phyloP scores from a whole-genome alignment of 1,284 basidiomycete species.

The Ceratobasidium sp. region DNA sequence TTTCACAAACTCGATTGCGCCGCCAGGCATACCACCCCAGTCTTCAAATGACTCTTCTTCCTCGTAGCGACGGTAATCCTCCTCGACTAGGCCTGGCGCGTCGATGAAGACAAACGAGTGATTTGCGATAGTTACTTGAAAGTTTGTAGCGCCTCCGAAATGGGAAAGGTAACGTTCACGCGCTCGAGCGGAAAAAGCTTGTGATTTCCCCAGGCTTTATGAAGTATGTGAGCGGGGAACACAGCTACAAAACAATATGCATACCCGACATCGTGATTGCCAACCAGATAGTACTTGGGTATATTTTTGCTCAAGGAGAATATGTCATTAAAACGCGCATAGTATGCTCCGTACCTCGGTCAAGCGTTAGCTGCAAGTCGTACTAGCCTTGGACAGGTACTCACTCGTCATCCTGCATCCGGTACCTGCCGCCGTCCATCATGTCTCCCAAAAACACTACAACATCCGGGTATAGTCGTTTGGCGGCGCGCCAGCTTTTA shows the following conservation, averaged over 20 bases:
- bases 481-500: slow-evolving; percentile 78
- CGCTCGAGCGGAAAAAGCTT: slow-evolving; percentile 68
- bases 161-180: slow-evolving; percentile 72
- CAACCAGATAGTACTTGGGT: slow-evolving; percentile 77
- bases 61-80: slow-evolving; percentile 77
- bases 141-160: slow-evolving; percentile 72
- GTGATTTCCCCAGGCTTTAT: slow-evolving; percentile 69
- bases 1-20: slow-evolving; percentile 80
- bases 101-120: slow-evolving; percentile 82
- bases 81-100: slow-evolving; percentile 79
- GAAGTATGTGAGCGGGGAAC: slow-evolving; percentile 25
- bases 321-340: slow-evolving; percentile 70
- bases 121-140: slow-evolving; percentile 67
- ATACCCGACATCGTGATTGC: slow-evolving; percentile 87
- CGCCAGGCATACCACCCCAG: slow-evolving; percentile 71
- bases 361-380: slow-evolving; percentile 36
- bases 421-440: slow-evolving; percentile 75
- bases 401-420: slow-evolving; percentile 73
- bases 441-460: slow-evolving; percentile 87
- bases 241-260: slow-evolving; percentile 51
- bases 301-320: slow-evolving; percentile 63
- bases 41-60: slow-evolving; percentile 63
- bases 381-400: slow-evolving; percentile 54
- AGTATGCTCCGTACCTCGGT: slow-evolving; percentile 71
- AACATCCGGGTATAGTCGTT: slow-evolving; percentile 71